phyloP scores from a whole-genome alignment of 257 asterid genomes.

The Salvia hispanica region DNA sequence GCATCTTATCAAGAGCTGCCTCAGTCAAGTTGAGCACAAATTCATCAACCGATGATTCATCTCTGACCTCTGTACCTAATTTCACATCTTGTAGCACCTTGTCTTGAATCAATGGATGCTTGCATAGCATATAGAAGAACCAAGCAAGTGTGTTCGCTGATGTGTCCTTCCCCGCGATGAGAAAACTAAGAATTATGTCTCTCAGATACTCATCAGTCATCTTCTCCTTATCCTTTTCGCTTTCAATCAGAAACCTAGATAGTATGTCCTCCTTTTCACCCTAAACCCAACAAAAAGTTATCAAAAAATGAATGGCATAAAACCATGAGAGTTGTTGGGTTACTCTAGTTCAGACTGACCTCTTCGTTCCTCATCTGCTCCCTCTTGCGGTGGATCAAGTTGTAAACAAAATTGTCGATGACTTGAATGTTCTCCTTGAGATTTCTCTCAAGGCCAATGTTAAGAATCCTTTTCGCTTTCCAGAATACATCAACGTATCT shows the following conservation, averaged over 20 bases:
- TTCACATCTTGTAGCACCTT: constrained; percentile 49
- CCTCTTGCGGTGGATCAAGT: constrained; percentile 46
- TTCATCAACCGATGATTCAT: constrained; percentile 32
- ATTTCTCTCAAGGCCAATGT: constrained; percentile 54
- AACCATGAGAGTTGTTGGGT: neutral
- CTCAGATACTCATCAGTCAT: constrained; percentile 51
- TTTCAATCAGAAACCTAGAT: constrained; percentile 53
- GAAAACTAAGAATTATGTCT: constrained; percentile 53
- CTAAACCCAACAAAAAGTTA: constrained; percentile 17
- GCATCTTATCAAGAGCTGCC: constrained; percentile 51
- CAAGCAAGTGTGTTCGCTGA: constrained; percentile 58
- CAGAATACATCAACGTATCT: constrained; percentile 58
- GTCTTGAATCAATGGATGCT: constrained; percentile 51
- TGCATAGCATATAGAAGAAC: constrained; percentile 65
- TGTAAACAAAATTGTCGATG: constrained; percentile 46
- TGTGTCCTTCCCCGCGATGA: constrained; percentile 64
- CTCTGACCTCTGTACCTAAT: constrained; percentile 28
- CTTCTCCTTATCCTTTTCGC: constrained; percentile 37
- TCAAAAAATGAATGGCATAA: neutral
- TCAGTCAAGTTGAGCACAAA: constrained; percentile 43
- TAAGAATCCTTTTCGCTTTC: constrained; percentile 52
- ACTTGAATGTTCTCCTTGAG: constrained; percentile 44
- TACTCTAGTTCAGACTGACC: constrained; percentile 29
- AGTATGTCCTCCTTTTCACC: constrained; percentile 51
- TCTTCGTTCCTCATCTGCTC: constrained; percentile 44